Evolutionary conservation across 768 basidiomycete species (phyloP).

Genomic region (Mycena haematopus): DNA sequence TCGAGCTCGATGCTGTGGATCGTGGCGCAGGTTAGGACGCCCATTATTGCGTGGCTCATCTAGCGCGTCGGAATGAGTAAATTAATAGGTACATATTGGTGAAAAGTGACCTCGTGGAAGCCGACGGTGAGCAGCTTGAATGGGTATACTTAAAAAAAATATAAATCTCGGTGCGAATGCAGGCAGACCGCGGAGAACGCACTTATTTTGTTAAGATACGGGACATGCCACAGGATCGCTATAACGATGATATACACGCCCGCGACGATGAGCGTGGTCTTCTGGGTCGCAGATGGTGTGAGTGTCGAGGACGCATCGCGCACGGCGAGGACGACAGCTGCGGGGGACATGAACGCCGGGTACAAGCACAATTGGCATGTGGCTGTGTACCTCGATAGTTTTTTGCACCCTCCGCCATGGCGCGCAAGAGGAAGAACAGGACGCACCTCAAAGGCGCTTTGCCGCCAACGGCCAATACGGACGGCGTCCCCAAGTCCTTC

Average conservation of each 20-base stretch:
- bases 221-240: conserved; percentile 87
- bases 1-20: conserved; percentile 89
- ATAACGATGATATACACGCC: conserved; percentile 77
- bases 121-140: conserved; percentile 93
- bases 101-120: conserved; percentile 75
- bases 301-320: too few species aligned
- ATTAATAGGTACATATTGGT: neutral
- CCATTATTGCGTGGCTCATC: conserved; percentile 88
- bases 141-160: conserved; percentile 69
- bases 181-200: conserved; percentile 40
- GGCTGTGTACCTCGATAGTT: neutral
- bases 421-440: conserved; percentile 76
- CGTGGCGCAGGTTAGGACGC: conserved; percentile 83
- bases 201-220: conserved; percentile 76
- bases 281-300: conserved; percentile 56
- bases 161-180: conserved; percentile 13
- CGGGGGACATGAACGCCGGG: conserved; percentile 17
- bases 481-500: conserved; percentile 83
- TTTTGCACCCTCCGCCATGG: conserved; percentile 52
- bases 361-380: neutral
- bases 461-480: conserved; percentile 36
- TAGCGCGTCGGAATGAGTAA: conserved; percentile 36
- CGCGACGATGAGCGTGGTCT: conserved; percentile 80
- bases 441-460: conserved; percentile 76
- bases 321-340: neutral